Percentiles rank a stretch among this genome's conserved stretches.
These are phyloP conservation scores for Lyophyllum shimeji DNA, from an alignment of 768 basidiomycete species.

Conservation along the genomic window DNA sequence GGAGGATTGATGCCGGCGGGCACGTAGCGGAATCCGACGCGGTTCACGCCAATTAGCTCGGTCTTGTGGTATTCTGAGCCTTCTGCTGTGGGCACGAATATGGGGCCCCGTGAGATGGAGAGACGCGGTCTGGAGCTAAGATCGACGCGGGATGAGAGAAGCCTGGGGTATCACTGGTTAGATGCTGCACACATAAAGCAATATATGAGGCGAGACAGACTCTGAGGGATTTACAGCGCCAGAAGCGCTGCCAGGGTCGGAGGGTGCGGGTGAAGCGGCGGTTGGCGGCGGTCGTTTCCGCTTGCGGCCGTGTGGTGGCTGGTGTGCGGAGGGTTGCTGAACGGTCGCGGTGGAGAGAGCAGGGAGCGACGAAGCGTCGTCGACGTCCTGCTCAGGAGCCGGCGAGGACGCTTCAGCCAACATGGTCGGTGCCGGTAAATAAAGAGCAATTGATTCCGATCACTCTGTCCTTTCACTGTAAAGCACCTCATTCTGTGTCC, in stretches of 20 bases:
- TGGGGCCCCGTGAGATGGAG: conserved; percentile 71
- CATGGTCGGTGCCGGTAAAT: conserved; percentile 19
- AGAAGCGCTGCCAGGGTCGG: conserved; percentile 42
- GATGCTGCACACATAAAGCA: conserved; percentile 5
- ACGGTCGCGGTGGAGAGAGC: conserved; percentile 2
- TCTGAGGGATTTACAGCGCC: conserved; percentile 35
- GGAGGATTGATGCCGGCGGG: conserved; percentile 73
- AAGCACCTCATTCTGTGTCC: background rate
- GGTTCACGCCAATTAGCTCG: conserved; percentile 71
- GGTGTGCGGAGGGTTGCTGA: background rate
- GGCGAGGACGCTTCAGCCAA: conserved; percentile 33
- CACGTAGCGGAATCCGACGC: conserved; percentile 76
- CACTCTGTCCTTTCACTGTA: too few species aligned
- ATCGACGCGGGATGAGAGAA: conserved; percentile 67
- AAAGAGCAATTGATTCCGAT: background rate
- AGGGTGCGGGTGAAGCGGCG: conserved; percentile 61
- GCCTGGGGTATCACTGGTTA: conserved; percentile 26
- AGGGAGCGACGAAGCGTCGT: conserved; percentile 13
- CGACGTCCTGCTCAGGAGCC: conserved; percentile 25
- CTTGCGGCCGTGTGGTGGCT: conserved; percentile 41
- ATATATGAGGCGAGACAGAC: conserved; percentile 21
- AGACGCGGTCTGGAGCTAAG: conserved; percentile 70
- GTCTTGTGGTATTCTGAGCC: conserved; percentile 61
- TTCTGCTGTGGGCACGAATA: conserved; percentile 60
- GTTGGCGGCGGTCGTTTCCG: conserved; percentile 54